Percentiles rank a stretch among this genome's conserved stretches.
These are phyloP conservation scores for Saraca asoca DNA, from an alignment of 331 rosid species.

Conservation along the genomic window DNA sequence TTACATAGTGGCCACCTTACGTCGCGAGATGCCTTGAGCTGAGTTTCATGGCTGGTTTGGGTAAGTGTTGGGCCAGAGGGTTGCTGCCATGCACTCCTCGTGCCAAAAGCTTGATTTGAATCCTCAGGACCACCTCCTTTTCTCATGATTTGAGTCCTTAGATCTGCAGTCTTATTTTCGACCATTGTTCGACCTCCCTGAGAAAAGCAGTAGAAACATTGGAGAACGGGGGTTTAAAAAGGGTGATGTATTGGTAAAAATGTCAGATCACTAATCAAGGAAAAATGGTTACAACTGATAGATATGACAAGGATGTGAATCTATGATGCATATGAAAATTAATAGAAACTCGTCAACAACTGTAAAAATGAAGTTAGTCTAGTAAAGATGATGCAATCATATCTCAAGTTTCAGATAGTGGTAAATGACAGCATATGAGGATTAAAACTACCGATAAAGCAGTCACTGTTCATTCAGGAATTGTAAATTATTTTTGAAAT, in stretches of 20 bases:
- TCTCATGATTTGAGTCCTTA: slow-evolving; percentile 67
- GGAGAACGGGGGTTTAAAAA: slow-evolving; percentile 24
- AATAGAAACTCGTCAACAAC: background rate
- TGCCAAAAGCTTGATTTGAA: slow-evolving; percentile 42
- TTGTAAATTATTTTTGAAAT: too few relatives aligned
- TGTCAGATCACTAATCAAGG: background rate
- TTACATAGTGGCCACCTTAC: slow-evolving; percentile 94
- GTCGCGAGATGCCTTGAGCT: slow-evolving; percentile 99
- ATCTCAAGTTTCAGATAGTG: background rate
- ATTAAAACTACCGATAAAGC: background rate
- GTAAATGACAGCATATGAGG: background rate
- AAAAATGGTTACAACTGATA: background rate
- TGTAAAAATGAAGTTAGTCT: background rate
- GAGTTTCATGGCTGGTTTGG: slow-evolving; percentile 59
- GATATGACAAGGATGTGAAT: background rate
- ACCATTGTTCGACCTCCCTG: slow-evolving; percentile 83
- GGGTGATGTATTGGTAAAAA: background rate
- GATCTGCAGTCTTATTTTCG: slow-evolving; percentile 83
- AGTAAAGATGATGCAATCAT: background rate
- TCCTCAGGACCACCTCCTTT: slow-evolving; percentile 53
- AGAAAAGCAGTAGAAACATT: slow-evolving; percentile 23
- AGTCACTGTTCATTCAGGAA: background rate
- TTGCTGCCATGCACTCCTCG: slow-evolving; percentile 48
- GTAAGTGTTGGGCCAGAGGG: slow-evolving; percentile 38
- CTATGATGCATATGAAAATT: background rate